Percentiles rank a stretch among this genome's conserved stretches.
phyloP scores from a whole-genome alignment of 2,329 filamentous ascomycete genomes.

The Stagonosporopsis rhizophila region DNA sequence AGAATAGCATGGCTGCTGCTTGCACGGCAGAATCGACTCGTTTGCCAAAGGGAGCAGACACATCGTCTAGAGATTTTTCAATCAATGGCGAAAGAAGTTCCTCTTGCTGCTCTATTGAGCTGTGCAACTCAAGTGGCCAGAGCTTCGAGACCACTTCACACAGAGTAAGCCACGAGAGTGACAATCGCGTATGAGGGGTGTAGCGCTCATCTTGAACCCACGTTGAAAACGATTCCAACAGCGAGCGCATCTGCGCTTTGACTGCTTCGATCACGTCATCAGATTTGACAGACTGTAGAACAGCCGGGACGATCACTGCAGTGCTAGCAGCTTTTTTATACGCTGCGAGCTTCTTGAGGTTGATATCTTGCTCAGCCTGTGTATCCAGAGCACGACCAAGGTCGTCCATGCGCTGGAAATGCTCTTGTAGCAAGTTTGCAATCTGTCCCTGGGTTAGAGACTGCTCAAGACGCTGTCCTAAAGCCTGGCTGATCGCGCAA shows the following conservation, averaged over 20 bases:
- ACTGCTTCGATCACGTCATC: constrained; percentile 35
- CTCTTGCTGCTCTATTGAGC: constrained; percentile 33
- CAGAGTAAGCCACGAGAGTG: constrained; percentile 39
- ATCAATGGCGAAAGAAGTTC: constrained; percentile 35
- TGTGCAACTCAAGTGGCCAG: constrained; percentile 43
- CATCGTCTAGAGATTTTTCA: constrained; percentile 35
- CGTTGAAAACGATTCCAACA: constrained; percentile 31
- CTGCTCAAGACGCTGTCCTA: constrained; percentile 38
- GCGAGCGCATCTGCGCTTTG: constrained; percentile 28
- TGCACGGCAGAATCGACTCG: constrained; percentile 27
- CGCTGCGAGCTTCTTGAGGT: constrained; percentile 29
- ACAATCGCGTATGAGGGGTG: constrained; percentile 25
- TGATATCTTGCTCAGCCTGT: constrained; percentile 21
- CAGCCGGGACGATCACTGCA: constrained; percentile 36
- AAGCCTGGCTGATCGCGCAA: constrained; percentile 27
- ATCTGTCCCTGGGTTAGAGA: constrained; percentile 45
- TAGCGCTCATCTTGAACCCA: constrained; percentile 32
- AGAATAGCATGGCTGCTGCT: constrained; percentile 37
- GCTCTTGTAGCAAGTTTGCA: constrained; percentile 38
- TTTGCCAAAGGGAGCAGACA: constrained; percentile 20
- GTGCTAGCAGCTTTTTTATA: constrained; percentile 38
- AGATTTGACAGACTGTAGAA: constrained; percentile 35
- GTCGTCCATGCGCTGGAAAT: constrained; percentile 30
- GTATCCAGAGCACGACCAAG: constrained; percentile 22
- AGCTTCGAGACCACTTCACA: constrained; percentile 36